These are phyloP conservation scores for Lodderomyces elongisporus DNA, from an alignment of 1,139 yeast genomes.

Conservation along the genomic window DNA sequence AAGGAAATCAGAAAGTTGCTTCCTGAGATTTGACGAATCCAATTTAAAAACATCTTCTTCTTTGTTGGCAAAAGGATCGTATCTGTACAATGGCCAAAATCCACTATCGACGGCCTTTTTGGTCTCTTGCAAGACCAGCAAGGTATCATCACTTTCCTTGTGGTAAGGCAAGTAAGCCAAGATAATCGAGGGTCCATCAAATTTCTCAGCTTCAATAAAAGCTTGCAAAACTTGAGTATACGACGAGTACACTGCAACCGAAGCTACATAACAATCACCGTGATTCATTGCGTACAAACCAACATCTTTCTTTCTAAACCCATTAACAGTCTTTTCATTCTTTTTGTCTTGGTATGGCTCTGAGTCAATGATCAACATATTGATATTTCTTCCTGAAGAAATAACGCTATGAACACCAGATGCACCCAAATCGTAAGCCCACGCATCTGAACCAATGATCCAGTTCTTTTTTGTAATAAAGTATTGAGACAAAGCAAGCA, in stretches of 20 bases:
- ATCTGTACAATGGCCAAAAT: constrained; percentile 92
- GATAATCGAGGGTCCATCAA: constrained; percentile 85
- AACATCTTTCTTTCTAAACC: constrained; percentile 79
- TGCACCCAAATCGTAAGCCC: constrained; percentile 91
- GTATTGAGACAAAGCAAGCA: constrained; percentile 43
- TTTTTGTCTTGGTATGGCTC: constrained; percentile 62
- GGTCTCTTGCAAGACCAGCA: constrained; percentile 77
- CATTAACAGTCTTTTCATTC: constrained; percentile 20
- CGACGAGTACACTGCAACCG: constrained; percentile 89
- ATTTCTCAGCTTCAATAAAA: constrained; percentile 79
- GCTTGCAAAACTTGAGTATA: constrained; percentile 92
- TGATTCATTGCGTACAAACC: constrained; percentile 95
- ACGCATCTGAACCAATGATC: constrained; percentile 91
- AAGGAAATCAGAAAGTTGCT: constrained; percentile 71
- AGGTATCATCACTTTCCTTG: constrained; percentile 62
- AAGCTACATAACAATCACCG: constrained; percentile 87
- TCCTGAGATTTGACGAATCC: constrained; percentile 78
- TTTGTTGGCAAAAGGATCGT: constrained; percentile 54
- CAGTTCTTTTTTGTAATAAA: constrained; percentile 56
- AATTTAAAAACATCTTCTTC: constrained; percentile 60
- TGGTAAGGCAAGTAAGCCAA: constrained; percentile 84
- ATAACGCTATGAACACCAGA: constrained; percentile 88
- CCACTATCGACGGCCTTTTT: constrained; percentile 90
- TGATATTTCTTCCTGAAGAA: constrained; percentile 70
- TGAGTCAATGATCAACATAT: constrained; percentile 85